Percentiles rank a stretch among this genome's conserved stretches.
These are phyloP conservation scores for Lasiosphaeria miniovina DNA, from an alignment of 495 filamentous ascomycete species.

Conservation along the genomic window DNA sequence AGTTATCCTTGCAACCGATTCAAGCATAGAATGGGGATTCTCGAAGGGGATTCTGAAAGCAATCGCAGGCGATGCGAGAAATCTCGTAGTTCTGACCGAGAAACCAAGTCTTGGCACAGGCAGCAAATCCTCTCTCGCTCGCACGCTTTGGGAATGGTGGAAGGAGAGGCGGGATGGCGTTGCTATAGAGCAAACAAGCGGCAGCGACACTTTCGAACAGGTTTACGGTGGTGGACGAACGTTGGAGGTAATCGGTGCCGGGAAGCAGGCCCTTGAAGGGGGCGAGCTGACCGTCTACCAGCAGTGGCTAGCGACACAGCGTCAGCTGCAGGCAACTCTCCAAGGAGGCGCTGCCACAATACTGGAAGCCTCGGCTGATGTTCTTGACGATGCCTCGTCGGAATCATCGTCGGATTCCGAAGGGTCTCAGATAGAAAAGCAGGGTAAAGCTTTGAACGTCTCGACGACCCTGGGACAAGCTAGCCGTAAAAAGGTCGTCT, in stretches of 20 bases:
- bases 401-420: conserved; percentile 80
- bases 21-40: conserved; percentile 91
- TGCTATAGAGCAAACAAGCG: conserved; percentile 53
- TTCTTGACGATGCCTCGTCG: conserved; percentile 77
- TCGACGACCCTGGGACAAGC: conserved; percentile 77
- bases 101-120: conserved; percentile 40
- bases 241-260: conserved; percentile 56
- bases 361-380: conserved; percentile 70
- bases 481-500: conserved; percentile 73
- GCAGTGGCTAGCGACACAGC: conserved; percentile 79
- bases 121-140: conserved; percentile 46
- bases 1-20: conserved; percentile 89
- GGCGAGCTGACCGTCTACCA: conserved; percentile 79
- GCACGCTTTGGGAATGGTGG: conserved; percentile 70
- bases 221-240: conserved; percentile 63
- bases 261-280: conserved; percentile 63
- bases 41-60: conserved; percentile 77
- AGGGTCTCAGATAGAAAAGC: conserved; percentile 83
- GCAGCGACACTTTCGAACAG: conserved; percentile 61
- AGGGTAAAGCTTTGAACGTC: conserved; percentile 87
- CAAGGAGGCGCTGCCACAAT: conserved; percentile 61
- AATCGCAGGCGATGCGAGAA: conserved; percentile 71
- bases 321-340: conserved; percentile 73
- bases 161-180: conserved; percentile 62
- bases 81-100: conserved; percentile 84